Base-by-base conservation (phyloP, 2,329 filamentous ascomycete species). In the Periconia sp. region DNA sequence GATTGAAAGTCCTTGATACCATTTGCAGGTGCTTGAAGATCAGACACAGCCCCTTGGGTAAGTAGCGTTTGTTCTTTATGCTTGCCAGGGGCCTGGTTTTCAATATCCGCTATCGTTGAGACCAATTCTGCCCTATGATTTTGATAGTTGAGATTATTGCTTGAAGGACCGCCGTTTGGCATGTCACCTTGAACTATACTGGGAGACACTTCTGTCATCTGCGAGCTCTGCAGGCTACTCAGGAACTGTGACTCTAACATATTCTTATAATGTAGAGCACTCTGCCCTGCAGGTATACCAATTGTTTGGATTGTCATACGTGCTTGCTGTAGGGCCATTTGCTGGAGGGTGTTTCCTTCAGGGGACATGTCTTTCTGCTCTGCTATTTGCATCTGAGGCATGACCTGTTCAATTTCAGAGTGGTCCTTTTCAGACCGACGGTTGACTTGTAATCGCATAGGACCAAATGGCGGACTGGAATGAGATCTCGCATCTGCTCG, bases 311-410 rank as follows among this genome's bases (percentile, higher is more conserved):
- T 66, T 42, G 70, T 68, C 58, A 68, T 58, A 45, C 61, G 58
- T 1, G 68, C 71, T 45, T 69, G 66, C 41, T 68, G 59, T 52
- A 75, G 57, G 11, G 70, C 64, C 27, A 71, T 31, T 41, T 72
- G 63, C 15, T 62, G 58, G 33, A 64, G 47, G 35, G 54, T 58
- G 30, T 50, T 56, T 8, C 47, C 41, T 8, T 14, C 31, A 13
- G 52, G 56, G 6, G 56, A 56, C 33, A 63, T 55, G 35, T 49
- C 43, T 43, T 61, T 58, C 46, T 63, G 58, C 40, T 69, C 66
- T 30, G 74, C 52, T 59, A 72, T 71, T 48, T 68, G 65, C 42
- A n/a, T n/a, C n/a, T n/a, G n/a, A n/a, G n/a, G n/a, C n/a, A n/a
- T n/a, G n/a, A n/a, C n/a, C n/a, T n/a, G n/a, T n/a, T n/a, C n/a